Conservation (phyloP, 1,284 basidiomycete species). For the Irpex sp. region DNA sequence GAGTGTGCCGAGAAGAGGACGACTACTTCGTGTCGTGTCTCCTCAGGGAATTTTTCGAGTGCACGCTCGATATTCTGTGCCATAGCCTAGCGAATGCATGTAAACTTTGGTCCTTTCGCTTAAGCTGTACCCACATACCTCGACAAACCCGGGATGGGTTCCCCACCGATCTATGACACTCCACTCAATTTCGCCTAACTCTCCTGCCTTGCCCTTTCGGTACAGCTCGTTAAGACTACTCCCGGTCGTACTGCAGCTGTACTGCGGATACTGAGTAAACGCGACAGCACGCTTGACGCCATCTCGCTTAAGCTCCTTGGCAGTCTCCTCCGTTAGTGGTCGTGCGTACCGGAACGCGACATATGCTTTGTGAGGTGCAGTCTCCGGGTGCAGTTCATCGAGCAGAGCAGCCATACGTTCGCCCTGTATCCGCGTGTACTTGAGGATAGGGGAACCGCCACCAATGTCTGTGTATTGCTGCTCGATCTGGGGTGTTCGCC, state of each 20-base stretch:
- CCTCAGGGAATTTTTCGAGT: conserved; percentile 77
- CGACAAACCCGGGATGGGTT: conserved; percentile 89
- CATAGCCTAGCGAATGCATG: conserved; percentile 60
- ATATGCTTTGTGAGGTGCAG: conserved; percentile 95
- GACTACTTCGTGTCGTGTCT: conserved; percentile 71
- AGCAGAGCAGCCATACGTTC: conserved; percentile 87
- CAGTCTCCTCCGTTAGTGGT: conserved; percentile 84
- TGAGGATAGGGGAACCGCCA: conserved; percentile 96
- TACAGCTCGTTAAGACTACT: conserved; percentile 96
- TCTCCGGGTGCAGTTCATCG: conserved; percentile 89
- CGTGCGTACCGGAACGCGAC: conserved; percentile 92
- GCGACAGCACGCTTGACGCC: conserved; percentile 92
- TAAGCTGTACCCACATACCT: conserved; percentile 52
- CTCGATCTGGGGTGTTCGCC: conserved; percentile 94
- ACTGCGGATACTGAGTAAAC: conserved; percentile 99
- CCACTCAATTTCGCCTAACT: conserved; percentile 78
- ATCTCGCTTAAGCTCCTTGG: conserved; percentile 84
- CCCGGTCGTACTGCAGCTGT: conserved; percentile 97
- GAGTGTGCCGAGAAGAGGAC: conserved; percentile 98
- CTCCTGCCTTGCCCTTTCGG: conserved; percentile 53
- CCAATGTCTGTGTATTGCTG: conserved; percentile 94
- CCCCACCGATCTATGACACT: conserved; percentile 99
- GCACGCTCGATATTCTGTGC: conserved; percentile 85
- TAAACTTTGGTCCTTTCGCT: not conserved
- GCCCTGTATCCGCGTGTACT: conserved; percentile 89